phyloP scores from a whole-genome alignment of 441 rosid species.

The Pelargonium citronellum region DNA sequence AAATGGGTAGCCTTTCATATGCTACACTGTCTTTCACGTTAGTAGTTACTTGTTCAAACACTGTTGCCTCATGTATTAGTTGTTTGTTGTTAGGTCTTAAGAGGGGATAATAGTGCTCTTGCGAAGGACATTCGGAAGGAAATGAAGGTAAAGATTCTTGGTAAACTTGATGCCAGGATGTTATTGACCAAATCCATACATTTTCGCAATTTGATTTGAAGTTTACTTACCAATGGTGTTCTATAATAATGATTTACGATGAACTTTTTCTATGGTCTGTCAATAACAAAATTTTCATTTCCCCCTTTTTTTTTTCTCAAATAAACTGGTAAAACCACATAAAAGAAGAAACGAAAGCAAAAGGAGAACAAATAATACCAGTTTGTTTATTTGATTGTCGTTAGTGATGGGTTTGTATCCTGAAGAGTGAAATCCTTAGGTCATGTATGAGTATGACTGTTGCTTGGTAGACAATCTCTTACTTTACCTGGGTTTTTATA shows the following conservation, averaged over 20 bases:
- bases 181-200: neutral
- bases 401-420: neutral
- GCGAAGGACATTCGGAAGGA: constrained; percentile 94
- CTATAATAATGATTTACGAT: constrained; percentile 1
- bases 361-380: too few relatives aligned
- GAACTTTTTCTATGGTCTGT: constrained; percentile 2
- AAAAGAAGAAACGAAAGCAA: too few relatives aligned
- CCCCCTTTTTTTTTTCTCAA: too few relatives aligned
- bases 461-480: neutral
- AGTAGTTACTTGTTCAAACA: neutral
- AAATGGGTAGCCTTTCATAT: neutral
- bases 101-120: constrained; percentile 78
- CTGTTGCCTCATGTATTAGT: constrained; percentile 13
- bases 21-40: neutral
- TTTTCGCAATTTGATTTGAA: constrained; percentile 4
- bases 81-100: constrained; percentile 49
- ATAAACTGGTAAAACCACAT: too few relatives aligned
- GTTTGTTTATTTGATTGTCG: neutral
- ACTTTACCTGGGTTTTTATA: neutral
- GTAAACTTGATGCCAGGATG: neutral
- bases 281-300: neutral
- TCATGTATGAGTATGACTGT: neutral
- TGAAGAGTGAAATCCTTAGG: neutral
- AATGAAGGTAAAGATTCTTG: constrained; percentile 58
- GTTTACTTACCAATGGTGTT: neutral